Conservation (phyloP, 169 alveolate genomes). For the Perkinsus olseni region DNA sequence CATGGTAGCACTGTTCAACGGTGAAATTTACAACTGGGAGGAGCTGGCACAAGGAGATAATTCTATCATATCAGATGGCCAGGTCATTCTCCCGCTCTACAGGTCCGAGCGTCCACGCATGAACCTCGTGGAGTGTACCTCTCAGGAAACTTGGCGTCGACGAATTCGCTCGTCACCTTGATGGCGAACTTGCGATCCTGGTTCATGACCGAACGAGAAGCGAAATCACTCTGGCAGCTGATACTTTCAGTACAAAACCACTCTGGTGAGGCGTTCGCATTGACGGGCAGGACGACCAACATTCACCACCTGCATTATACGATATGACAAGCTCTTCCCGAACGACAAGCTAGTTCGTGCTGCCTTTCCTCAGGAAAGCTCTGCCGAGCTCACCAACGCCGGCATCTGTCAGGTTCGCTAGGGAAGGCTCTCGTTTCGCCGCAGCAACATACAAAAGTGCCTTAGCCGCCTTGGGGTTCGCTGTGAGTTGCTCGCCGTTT, state of each 20-base stretch:
- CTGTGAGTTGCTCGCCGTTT: background rate
- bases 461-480: background rate
- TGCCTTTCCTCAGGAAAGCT: no score
- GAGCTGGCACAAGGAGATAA: background rate
- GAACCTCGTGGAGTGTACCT: background rate
- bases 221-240: background rate
- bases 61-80: background rate
- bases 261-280: background rate
- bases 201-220: background rate
- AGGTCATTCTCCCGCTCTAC: background rate
- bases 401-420: background rate
- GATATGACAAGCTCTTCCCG: no score
- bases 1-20: background rate
- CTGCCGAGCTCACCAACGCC: no score
- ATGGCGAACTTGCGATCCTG: slow-evolving; percentile 5
- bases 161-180: background rate
- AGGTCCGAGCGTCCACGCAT: background rate
- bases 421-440: background rate
- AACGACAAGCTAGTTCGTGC: no score
- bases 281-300: no score
- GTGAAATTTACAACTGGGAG: slow-evolving; percentile 4
- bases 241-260: background rate
- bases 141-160: background rate
- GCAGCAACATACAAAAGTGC: background rate
- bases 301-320: no score